These are phyloP conservation scores for Globisporangium cylindrosporum DNA, from an alignment of 352 stramenopile genomes.

Conservation along the genomic window DNA sequence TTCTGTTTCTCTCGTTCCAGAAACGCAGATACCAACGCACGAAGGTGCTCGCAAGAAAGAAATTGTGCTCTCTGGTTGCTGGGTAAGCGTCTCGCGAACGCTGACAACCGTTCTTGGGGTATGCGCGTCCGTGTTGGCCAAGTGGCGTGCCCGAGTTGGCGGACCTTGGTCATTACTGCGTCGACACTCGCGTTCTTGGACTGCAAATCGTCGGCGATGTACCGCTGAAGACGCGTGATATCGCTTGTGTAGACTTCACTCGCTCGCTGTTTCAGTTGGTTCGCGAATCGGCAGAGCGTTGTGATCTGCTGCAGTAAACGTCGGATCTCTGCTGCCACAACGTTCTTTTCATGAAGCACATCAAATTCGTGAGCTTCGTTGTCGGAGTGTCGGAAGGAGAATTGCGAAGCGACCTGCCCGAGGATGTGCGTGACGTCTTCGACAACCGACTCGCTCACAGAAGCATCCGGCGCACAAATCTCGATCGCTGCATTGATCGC, in stretches of 20 bases:
- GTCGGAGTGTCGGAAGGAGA: conserved; percentile 28
- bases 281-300: conserved; percentile 34
- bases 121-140: conserved; percentile 22
- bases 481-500: conserved; percentile 28
- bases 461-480: conserved; percentile 9
- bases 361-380: conserved; percentile 10
- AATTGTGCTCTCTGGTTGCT: conserved; percentile 14
- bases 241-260: conserved; percentile 27
- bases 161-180: conserved; percentile 23
- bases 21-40: conserved; percentile 5
- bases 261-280: conserved; percentile 24
- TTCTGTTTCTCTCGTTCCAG: background rate
- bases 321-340: conserved; percentile 24
- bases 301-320: conserved; percentile 28
- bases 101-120: background rate
- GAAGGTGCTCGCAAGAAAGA: conserved; percentile 15
- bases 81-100: conserved; percentile 13
- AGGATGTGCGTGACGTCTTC: conserved; percentile 36
- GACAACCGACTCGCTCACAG: conserved; percentile 22
- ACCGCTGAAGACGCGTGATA: conserved; percentile 19
- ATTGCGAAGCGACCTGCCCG: conserved; percentile 31
- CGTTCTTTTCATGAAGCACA: conserved; percentile 25
- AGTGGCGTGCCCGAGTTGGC: conserved; percentile 2
- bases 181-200: conserved; percentile 36
- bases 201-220: conserved; percentile 27